Evolutionary conservation across 805 yeast genomes (phyloP), one percentile per base, ranked within the genome.

Genomic region (Starmerella asiatica): DNA sequence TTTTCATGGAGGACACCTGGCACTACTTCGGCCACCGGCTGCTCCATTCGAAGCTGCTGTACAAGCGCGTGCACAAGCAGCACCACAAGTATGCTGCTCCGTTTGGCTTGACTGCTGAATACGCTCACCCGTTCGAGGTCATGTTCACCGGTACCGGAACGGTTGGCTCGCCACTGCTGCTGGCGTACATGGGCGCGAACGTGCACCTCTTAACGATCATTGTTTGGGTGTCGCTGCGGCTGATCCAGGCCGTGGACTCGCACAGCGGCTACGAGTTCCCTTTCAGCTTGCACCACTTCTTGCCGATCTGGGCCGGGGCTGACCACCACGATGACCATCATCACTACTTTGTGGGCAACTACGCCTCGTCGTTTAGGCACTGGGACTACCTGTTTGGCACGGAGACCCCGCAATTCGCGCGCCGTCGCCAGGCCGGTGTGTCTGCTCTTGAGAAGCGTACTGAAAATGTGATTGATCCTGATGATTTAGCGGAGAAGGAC

Each of bases 191-290:
- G 58, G 75, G 91, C 32, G 71, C 76, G 42, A 64, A 77, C 57
- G 69, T 88, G 59, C 98, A 88, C 59, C 64, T 91, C 54, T 77
- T 82, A 65, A 88, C 97, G n/a, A 73, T 86, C 44, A 76, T 83
- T 56, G 49, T 75, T 41, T 88, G 97, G 97, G 79, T 88, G 55
- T 69, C 81, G 7, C 63, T 83, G 53, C 75, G 97, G 62, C 72
- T 88, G 52, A 77, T 80, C 68, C 98, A 88, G 69, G 98, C 98
- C 21, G 88, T 88, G 43, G 98, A 88, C 60, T 79, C 96, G 20
- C 98, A 88, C 62, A 85, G 96, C 11, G 98, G 97, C 43, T 91
- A 88, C 63, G 97, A 88, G 59, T 88, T 88, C 75, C 97, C 98
- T 47, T 77, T 93, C 83, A 83, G 95, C 4, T 69, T 88, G 56